A percentile compares a stretch with the other conserved stretches of the same genome.
Conservation (phyloP, 2,329 filamentous ascomycete species). For the Botrytis deweyae region DNA sequence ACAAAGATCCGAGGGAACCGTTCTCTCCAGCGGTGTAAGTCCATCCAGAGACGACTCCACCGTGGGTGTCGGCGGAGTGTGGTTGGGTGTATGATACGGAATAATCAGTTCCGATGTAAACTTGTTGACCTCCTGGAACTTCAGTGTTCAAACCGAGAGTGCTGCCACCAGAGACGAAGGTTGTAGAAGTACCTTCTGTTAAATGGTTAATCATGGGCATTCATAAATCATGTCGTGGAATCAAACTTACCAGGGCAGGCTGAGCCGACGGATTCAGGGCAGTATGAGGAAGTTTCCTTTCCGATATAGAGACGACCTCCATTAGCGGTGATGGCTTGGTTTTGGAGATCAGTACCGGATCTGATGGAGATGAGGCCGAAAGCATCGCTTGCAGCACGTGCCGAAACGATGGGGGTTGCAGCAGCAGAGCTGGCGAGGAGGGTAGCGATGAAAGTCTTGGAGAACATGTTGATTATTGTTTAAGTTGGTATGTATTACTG, state of each 20-base stretch:
- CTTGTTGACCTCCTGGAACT: slow-evolving; percentile 20
- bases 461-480: slow-evolving; percentile 21
- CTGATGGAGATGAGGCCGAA: slow-evolving; percentile 27
- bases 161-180: neutral
- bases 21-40: neutral
- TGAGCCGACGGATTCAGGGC: slow-evolving; percentile 26
- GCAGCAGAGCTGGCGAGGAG: slow-evolving; percentile 21
- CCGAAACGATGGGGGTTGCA: slow-evolving; percentile 16
- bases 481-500: neutral
- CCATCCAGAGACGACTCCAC: neutral
- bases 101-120: neutral
- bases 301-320: slow-evolving; percentile 15
- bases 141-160: neutral
- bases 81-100: neutral
- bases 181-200: neutral
- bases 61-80: neutral
- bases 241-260: slow-evolving; percentile 10
- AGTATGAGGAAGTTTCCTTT: slow-evolving; percentile 13
- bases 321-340: neutral
- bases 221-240: neutral
- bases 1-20: neutral
- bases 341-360: slow-evolving; percentile 6
- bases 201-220: neutral
- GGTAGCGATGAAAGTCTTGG: slow-evolving; percentile 23
- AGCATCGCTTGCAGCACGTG: neutral